A percentile compares a stretch with the other conserved stretches of the same genome.
These are phyloP conservation scores for Eutreptiella sp. DNA, from an alignment of 208 protist species.

Conservation along the genomic window DNA sequence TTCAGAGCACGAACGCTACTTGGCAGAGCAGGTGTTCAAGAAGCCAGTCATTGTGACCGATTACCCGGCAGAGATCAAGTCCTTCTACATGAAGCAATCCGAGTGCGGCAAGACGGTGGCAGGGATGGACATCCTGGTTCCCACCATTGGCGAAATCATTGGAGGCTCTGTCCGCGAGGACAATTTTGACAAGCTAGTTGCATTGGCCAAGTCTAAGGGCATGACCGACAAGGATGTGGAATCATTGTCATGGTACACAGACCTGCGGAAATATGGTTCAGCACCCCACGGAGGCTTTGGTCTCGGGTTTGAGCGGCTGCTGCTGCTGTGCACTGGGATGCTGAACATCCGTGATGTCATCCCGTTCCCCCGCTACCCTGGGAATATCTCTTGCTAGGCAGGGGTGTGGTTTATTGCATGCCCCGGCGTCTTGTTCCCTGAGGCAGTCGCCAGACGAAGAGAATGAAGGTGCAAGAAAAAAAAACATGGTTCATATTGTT, in stretches of 20 bases:
- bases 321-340: no score
- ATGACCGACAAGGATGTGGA: constrained; percentile 89
- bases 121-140: constrained; percentile 87
- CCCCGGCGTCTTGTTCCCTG: no score
- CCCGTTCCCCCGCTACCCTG: no score
- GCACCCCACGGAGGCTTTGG: constrained; percentile 96
- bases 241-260: constrained; percentile 98
- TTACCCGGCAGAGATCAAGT: constrained; percentile 95
- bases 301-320: constrained; percentile 92
- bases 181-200: constrained; percentile 82
- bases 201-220: constrained; percentile 80
- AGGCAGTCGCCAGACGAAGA: no score
- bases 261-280: constrained; percentile 94
- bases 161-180: constrained; percentile 96
- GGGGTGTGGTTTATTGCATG: no score
- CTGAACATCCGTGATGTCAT: no score
- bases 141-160: constrained; percentile 97
- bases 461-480: no score
- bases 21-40: constrained; percentile 91
- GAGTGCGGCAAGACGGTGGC: no score
- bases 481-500: no score
- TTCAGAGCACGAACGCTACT: no score
- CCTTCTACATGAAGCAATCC: constrained; percentile 97
- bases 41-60: constrained; percentile 93
- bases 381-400: no score